Conservation (phyloP, 2,329 filamentous ascomycete genomes). For the Pyrenophora tritici-repentis region DNA sequence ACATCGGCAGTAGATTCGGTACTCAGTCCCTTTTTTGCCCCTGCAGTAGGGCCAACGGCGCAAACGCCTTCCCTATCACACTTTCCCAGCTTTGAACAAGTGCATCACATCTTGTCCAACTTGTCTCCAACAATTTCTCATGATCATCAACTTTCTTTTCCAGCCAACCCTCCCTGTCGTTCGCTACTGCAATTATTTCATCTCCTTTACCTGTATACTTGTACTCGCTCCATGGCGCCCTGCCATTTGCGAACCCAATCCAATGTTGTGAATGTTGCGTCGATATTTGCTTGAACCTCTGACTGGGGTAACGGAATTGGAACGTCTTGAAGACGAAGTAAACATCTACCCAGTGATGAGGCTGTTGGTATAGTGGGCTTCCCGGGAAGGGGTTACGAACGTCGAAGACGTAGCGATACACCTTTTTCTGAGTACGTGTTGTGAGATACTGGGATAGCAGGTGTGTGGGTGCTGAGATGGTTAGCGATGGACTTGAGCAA, state of each 20-base stretch:
- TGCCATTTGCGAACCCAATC: conserved; percentile 28
- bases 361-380: conserved; percentile 18
- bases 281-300: conserved; percentile 25
- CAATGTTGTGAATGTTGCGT: conserved; percentile 28
- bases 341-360: conserved; percentile 39
- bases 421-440: conserved; percentile 15
- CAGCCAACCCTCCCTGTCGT: conserved; percentile 30
- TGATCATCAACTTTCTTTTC: conserved; percentile 19
- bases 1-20: neutral
- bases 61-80: conserved; percentile 12
- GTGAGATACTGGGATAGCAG: conserved; percentile 15
- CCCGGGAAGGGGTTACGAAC: conserved; percentile 34
- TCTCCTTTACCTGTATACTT: conserved; percentile 13
- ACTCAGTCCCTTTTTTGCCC: conserved; percentile 3
- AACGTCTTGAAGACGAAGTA: conserved; percentile 34
- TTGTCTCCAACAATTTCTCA: conserved; percentile 17
- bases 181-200: conserved; percentile 26
- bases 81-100: conserved; percentile 21
- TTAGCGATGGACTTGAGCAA: neutral
- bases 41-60: conserved; percentile 15
- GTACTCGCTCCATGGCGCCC: conserved; percentile 25
- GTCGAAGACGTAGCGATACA: conserved; percentile 38
- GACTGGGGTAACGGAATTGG: conserved; percentile 23
- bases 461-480: conserved; percentile 22
- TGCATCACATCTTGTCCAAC: conserved; percentile 17